Base-by-base conservation (phyloP, 192 early-diverging fungal genomes). In the Cladochytrium replicatum region DNA sequence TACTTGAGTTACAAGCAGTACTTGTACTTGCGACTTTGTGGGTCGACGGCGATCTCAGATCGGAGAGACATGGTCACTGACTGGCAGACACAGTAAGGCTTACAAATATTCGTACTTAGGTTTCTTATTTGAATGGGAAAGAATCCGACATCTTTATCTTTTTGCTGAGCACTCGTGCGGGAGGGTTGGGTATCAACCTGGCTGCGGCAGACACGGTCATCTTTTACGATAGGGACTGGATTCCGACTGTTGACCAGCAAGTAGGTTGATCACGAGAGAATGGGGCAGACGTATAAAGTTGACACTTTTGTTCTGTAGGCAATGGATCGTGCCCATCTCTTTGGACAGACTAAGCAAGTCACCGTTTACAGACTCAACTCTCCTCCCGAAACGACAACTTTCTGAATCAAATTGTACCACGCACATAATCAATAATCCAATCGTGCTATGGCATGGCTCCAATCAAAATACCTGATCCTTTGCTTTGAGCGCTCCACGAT, bases 151-250 rank as follows among this genome's bases (percentile, higher is more conserved):
- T 57, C 41, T 52, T 38, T 29, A 21, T 88, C 19, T 99, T 99
- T 65, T 60, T 99, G 56, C 71, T 99, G 21, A 90, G 86, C 15
- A 97, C 96, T 6, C 78, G 91, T 19, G 91, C 93, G 4, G 93
- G 96, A 29, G 93, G 92, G 0, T 71, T 97, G 58, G 96, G 96
- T 21, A 93, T 99, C 67, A 99, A 99, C 51, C 62, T 99, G 43
- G 84, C 83, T 31, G 87, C 89, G 0, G 93, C 96, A 0, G 93
- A 97, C 52, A 97, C 93, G 8, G 91, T 99, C n/a, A 88, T 99
- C 42, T 83, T 99, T 43, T 97, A 87, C 47, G 72, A 77, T 48
- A 63, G 64, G 19, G 75, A 78, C 61, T 95, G 92, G 90, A 78
- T 82, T 37, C 5, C 28, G 17, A n/a, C 38, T 43, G 3, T 43